Evolutionary conservation across 2,329 filamentous ascomycete species (phyloP).

Genomic region (Venturia nashicola): DNA sequence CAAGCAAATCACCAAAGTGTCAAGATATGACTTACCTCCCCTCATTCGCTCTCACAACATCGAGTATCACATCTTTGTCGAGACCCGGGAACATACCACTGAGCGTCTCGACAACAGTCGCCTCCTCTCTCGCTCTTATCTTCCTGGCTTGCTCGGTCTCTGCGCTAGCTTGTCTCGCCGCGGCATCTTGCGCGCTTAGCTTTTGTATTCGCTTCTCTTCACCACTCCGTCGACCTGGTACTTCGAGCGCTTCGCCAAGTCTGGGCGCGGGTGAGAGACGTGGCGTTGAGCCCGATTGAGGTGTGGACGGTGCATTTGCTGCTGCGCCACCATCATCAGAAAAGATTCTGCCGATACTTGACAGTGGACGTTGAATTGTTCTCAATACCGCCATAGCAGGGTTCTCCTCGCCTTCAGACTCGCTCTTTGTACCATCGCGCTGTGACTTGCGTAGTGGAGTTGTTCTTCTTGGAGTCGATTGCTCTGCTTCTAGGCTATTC

Average conservation of each 20-base stretch:
- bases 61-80: conserved; percentile 87
- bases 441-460: conserved; percentile 43
- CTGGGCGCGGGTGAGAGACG: conserved; percentile 13
- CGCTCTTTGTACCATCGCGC: conserved; percentile 14
- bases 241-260: conserved; percentile 5
- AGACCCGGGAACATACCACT: conserved; percentile 95
- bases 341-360: conserved; percentile 89
- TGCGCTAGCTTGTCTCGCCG: conserved; percentile 78
- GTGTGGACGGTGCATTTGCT: conserved; percentile 12
- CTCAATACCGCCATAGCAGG: conserved; percentile 73
- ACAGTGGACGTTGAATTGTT: conserved; percentile 82
- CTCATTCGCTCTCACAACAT: conserved; percentile 92
- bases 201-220: conserved; percentile 24
- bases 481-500: conserved; percentile 48
- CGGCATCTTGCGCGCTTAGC: conserved; percentile 71
- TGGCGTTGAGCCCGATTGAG: conserved; percentile 2
- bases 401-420: conserved; percentile 42
- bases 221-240: conserved; percentile 9
- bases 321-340: conserved; percentile 47
- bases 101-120: conserved; percentile 84
- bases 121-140: conserved; percentile 73
- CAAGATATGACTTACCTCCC: conserved; percentile 54
- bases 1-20: background rate
- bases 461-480: conserved; percentile 43
- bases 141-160: conserved; percentile 79